Evolutionary conservation across 2,329 filamentous ascomycete species (phyloP).

Genomic region (Ascosphaera aggregata): DNA sequence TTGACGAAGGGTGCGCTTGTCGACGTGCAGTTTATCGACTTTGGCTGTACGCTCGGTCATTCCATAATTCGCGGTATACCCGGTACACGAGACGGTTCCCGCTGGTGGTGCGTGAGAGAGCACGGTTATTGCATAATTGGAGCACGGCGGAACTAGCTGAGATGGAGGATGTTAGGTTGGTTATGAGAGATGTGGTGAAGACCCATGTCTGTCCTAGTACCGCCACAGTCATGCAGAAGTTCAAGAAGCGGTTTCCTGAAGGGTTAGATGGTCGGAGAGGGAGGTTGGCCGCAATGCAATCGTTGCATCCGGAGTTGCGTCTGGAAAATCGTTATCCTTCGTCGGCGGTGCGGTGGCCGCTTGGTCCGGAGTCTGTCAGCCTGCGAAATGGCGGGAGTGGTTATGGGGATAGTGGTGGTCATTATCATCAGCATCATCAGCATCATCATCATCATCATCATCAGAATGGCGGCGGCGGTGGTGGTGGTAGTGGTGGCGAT

Average conservation of each 20-base stretch:
- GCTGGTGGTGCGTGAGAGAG: conserved; percentile 26
- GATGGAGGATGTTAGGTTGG: conserved; percentile 31
- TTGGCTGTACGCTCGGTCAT: conserved; percentile 36
- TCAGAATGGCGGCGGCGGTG: no score
- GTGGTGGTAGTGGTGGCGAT: not conserved
- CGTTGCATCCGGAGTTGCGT: conserved; percentile 29
- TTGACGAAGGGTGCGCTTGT: conserved; percentile 25
- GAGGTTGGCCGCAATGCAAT: no score
- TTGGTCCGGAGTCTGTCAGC: conserved; percentile 2
- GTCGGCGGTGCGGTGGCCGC: conserved; percentile 10
- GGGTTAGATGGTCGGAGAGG: conserved; percentile 12
- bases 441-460: conserved; percentile 2
- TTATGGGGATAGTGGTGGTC: no score
- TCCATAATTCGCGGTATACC: conserved; percentile 28
- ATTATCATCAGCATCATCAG: not conserved
- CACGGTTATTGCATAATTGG: conserved; percentile 36
- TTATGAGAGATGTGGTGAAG: conserved; percentile 32
- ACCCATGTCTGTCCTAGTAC: conserved; percentile 34
- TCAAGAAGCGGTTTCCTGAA: conserved; percentile 31
- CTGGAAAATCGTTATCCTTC: conserved; percentile 23
- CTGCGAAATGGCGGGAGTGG: no score
- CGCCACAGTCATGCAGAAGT: conserved; percentile 28
- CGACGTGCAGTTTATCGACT: conserved; percentile 35
- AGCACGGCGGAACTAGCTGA: conserved; percentile 30
- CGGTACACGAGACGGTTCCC: conserved; percentile 25